Percentiles rank a stretch among this genome's conserved stretches.
Conservation (phyloP, 1,284 basidiomycete genomes). For the Calocybe gambosa region DNA sequence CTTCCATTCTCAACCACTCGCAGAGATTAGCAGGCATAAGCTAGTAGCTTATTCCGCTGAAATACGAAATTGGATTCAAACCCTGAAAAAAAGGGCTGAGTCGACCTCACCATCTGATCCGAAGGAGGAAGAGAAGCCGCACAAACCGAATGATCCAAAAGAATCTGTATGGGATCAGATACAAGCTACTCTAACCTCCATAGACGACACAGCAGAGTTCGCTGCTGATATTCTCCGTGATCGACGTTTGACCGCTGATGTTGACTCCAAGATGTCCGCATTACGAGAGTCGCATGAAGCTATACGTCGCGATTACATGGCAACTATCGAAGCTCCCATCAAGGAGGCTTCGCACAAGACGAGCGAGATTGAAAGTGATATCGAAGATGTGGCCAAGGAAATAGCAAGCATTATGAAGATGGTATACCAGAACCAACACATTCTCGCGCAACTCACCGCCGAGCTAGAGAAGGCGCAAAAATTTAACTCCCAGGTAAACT, state of each 20-base stretch:
- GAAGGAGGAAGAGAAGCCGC: neutral
- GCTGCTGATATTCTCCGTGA: constrained; percentile 6
- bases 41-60: constrained; percentile 25
- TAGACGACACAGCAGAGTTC: constrained; percentile 1
- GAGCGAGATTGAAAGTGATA: constrained; percentile 2
- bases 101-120: constrained; percentile 3
- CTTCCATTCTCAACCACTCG: constrained; percentile 10
- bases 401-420: constrained; percentile 1
- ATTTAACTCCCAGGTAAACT: neutral
- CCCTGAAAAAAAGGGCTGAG: constrained; percentile 17
- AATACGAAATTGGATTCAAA: constrained; percentile 27
- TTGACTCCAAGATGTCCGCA: neutral
- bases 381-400: constrained; percentile 4
- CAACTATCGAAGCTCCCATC: constrained; percentile 1
- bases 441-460: constrained; percentile 4
- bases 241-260: neutral
- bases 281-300: constrained; percentile 1
- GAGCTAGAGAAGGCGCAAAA: constrained; percentile 5
- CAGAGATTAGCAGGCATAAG: constrained; percentile 17
- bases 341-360: constrained; percentile 2
- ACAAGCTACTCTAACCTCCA: neutral
- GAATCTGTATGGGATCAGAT: constrained; percentile 12
- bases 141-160: constrained; percentile 12
- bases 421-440: constrained; percentile 1
- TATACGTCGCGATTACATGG: constrained; percentile 1